These are phyloP conservation scores for Eremochloa ophiuroides DNA, from an alignment of 176 grass and related monocot species.

Conservation along the genomic window DNA sequence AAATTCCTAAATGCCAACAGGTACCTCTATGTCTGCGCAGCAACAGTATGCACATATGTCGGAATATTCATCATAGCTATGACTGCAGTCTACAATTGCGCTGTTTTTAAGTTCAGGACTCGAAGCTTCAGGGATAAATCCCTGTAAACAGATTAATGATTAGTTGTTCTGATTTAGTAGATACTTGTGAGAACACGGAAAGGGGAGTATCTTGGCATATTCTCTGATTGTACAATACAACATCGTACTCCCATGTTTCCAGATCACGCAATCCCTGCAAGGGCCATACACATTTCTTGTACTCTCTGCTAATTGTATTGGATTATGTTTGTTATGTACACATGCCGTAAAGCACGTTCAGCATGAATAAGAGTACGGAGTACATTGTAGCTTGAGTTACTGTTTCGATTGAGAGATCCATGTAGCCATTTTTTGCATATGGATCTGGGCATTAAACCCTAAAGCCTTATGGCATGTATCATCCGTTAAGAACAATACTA, in stretches of 20 bases:
- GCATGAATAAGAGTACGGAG: neutral
- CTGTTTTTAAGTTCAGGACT: constrained; percentile 35
- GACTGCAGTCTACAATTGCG: constrained; percentile 41
- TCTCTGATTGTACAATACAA: neutral
- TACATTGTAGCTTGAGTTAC: neutral
- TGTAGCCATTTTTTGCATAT: neutral
- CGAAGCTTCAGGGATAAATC: constrained; percentile 12
- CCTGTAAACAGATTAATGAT: neutral
- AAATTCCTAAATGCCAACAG: constrained; percentile 25
- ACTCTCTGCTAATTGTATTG: neutral
- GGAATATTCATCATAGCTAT: constrained; percentile 56
- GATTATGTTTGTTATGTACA: neutral
- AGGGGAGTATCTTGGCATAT: neutral
- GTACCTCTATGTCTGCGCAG: constrained; percentile 90
- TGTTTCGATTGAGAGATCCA: neutral
- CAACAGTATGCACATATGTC: constrained; percentile 68
- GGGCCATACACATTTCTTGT: neutral
- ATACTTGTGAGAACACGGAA: neutral
- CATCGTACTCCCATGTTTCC: neutral
- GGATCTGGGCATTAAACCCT: neutral
- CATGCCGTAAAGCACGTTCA: neutral
- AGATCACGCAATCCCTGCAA: neutral
- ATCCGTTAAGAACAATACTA: neutral
- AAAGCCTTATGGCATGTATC: neutral
- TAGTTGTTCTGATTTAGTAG: neutral